These are phyloP conservation scores for Vitellaria paradoxa DNA, from an alignment of 179 eudicot genomes.

Conservation along the genomic window DNA sequence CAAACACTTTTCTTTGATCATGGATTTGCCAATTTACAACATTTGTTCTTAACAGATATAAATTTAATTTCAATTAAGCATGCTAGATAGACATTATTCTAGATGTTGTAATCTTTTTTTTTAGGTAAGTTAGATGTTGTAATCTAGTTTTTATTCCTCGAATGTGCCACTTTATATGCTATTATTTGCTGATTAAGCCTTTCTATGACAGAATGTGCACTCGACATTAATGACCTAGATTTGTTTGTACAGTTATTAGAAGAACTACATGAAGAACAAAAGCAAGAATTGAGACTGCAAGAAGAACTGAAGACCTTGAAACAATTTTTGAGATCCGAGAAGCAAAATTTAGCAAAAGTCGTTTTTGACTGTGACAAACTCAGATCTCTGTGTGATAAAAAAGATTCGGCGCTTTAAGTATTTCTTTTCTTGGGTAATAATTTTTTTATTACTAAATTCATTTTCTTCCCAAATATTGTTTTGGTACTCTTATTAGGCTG, in stretches of 20 bases:
- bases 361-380: constrained; percentile 50
- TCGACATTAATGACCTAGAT: constrained; percentile 16
- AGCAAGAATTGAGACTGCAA: constrained; percentile 48
- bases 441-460: neutral
- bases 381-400: constrained; percentile 59
- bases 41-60: too few relatives aligned
- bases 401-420: constrained; percentile 81
- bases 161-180: neutral
- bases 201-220: constrained; percentile 5
- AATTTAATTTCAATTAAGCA: neutral
- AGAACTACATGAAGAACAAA: constrained; percentile 71
- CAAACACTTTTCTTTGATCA: too few relatives aligned
- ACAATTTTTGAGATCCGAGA: constrained; percentile 48
- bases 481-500: constrained; percentile 42
- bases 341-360: constrained; percentile 49
- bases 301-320: constrained; percentile 69
- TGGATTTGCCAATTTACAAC: too few relatives aligned
- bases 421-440: neutral
- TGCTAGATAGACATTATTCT: neutral
- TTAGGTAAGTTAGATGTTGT: constrained; percentile 4
- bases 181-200: neutral
- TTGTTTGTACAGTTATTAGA: constrained; percentile 53
- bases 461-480: neutral
- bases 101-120: too few relatives aligned
- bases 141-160: neutral